Conservation (phyloP, 768 basidiomycete genomes). For the Candolleomyces eurysporus region DNA sequence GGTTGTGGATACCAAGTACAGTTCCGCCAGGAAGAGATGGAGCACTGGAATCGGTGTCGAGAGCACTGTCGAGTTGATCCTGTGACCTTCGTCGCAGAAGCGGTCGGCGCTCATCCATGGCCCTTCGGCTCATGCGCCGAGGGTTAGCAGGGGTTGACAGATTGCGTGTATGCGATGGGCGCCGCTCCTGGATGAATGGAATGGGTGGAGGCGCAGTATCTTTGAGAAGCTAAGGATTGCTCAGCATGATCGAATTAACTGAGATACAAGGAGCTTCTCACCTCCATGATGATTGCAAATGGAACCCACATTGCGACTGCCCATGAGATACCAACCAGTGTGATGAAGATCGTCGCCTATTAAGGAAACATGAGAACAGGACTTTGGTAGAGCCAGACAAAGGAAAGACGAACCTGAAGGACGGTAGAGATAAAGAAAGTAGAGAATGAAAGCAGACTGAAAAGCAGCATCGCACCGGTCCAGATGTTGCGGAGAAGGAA, state of each 20-base stretch:
- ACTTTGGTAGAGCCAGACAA: background rate
- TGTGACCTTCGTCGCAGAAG: constrained; percentile 59
- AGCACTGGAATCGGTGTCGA: constrained; percentile 33
- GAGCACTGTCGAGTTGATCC: constrained; percentile 42
- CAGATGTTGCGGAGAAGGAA: constrained; percentile 92
- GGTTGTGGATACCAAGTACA: constrained; percentile 90
- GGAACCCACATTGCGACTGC: constrained; percentile 98
- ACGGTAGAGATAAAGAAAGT: constrained; percentile 88
- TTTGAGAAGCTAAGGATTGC: constrained; percentile 58
- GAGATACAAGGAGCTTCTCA: constrained; percentile 22
- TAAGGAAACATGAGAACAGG: background rate
- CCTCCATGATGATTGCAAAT: constrained; percentile 98
- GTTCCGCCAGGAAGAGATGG: constrained; percentile 81
- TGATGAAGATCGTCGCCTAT: constrained; percentile 79
- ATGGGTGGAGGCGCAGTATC: constrained; percentile 50
- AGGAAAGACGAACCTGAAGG: constrained; percentile 45
- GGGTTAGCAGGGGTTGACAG: constrained; percentile 45
- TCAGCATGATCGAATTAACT: constrained; percentile 2
- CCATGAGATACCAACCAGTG: constrained; percentile 91
- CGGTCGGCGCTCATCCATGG: constrained; percentile 50
- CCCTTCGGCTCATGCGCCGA: constrained; percentile 25
- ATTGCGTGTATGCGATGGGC: constrained; percentile 53
- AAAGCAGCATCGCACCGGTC: constrained; percentile 83
- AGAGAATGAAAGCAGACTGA: constrained; percentile 73
- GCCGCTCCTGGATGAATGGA: constrained; percentile 13